Conservation (phyloP, 2,329 filamentous ascomycete species). For the Pseudopithomyces maydicus region DNA sequence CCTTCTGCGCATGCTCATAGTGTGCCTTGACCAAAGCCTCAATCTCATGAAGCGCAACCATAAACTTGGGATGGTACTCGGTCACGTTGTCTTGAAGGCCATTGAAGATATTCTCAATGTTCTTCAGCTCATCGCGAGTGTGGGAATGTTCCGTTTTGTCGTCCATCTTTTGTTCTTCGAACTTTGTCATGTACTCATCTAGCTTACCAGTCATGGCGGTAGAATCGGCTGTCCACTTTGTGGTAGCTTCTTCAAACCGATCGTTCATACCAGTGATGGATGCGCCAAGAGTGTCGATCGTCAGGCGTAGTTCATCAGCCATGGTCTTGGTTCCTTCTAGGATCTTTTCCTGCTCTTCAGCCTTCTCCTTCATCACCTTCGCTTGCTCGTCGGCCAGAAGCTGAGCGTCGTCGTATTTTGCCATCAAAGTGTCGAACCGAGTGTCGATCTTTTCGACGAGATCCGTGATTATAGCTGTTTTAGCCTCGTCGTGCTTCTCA, state of each 20-base stretch:
- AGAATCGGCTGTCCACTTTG: conserved; percentile 86
- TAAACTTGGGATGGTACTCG: conserved; percentile 86
- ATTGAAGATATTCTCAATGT: conserved; percentile 73
- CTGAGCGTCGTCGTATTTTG: conserved; percentile 88
- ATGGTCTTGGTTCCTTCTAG: conserved; percentile 76
- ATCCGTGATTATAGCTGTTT: conserved; percentile 59
- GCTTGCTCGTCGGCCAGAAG: conserved; percentile 73
- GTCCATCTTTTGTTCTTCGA: conserved; percentile 76
- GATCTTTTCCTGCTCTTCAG: conserved; percentile 73
- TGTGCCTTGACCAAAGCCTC: conserved; percentile 81
- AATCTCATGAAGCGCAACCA: conserved; percentile 86
- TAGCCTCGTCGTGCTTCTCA: conserved; percentile 65
- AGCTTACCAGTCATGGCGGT: conserved; percentile 84
- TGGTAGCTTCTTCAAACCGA: conserved; percentile 78
- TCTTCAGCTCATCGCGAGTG: conserved; percentile 79
- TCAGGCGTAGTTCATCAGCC: conserved; percentile 83
- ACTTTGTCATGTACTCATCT: conserved; percentile 75
- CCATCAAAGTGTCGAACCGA: conserved; percentile 79
- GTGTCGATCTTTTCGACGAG: conserved; percentile 69
- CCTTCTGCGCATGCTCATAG: conserved; percentile 81
- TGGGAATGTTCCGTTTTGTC: conserved; percentile 79
- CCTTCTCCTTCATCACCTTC: conserved; percentile 74
- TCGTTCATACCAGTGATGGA: conserved; percentile 54
- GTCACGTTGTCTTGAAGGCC: conserved; percentile 77
- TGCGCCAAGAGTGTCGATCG: conserved; percentile 83